phyloP scores from a whole-genome alignment of 2,329 filamentous ascomycete species.

The Colletotrichum paranaense region DNA sequence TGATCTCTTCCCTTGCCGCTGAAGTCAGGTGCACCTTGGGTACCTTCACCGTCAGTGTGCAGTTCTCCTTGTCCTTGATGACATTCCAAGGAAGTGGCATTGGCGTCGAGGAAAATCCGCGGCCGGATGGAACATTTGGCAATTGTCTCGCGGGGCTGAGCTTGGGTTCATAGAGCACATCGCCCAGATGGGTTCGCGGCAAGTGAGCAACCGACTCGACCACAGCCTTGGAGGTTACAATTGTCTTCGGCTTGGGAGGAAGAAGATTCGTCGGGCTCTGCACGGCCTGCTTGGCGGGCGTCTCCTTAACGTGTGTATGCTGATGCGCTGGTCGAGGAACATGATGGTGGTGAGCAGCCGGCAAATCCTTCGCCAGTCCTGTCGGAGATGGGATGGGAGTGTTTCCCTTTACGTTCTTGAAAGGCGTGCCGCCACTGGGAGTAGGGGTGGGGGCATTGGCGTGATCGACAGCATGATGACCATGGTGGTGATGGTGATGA shows the following conservation, averaged over 20 bases:
- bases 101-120: constrained; percentile 66
- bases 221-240: constrained; percentile 76
- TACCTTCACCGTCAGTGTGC: constrained; percentile 89
- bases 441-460: constrained; percentile 53
- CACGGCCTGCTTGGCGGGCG: constrained; percentile 41
- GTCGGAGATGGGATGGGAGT: constrained; percentile 59
- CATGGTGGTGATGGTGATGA: constrained; percentile 70
- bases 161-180: constrained; percentile 81
- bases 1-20: constrained; percentile 83
- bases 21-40: constrained; percentile 80
- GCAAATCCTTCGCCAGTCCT: constrained; percentile 49
- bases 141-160: constrained; percentile 66
- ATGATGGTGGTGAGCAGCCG: constrained; percentile 57
- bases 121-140: constrained; percentile 50
- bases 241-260: constrained; percentile 72
- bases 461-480: constrained; percentile 60
- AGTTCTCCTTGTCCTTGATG: constrained; percentile 83
- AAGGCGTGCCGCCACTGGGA: constrained; percentile 52
- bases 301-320: constrained; percentile 31
- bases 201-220: constrained; percentile 77
- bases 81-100: constrained; percentile 80
- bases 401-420: constrained; percentile 62
- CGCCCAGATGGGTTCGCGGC: constrained; percentile 84
- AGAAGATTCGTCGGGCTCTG: constrained; percentile 54
- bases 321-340: constrained; percentile 49